Conservation (phyloP, 495 filamentous ascomycete species). For the Durotheca rogersii region DNA sequence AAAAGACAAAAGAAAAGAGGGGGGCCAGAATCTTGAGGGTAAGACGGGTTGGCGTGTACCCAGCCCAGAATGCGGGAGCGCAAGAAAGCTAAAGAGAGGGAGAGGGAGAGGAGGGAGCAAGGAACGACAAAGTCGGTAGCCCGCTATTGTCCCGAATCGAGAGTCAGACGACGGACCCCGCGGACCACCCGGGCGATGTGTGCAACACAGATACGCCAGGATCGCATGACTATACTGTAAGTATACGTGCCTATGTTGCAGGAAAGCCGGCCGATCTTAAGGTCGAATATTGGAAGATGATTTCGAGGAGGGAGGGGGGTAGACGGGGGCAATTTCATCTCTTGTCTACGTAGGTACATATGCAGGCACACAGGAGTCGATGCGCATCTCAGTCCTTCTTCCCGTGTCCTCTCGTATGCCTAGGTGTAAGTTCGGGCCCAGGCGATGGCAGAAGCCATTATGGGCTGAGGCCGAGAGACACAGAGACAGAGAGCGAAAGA, state of each 20-base stretch:
- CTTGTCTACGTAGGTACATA: background rate
- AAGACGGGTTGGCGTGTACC: too few relatives aligned
- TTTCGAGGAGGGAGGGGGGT: too few relatives aligned
- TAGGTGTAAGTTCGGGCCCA: too few relatives aligned
- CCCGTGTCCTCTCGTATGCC: too few relatives aligned
- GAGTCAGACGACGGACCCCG: constrained; percentile 20
- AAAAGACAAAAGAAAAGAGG: constrained; percentile 4
- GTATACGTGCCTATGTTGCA: too few relatives aligned
- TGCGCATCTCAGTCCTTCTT: background rate
- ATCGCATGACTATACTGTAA: background rate
- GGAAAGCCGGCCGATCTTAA: too few relatives aligned
- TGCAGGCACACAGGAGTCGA: background rate
- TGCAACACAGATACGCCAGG: constrained; percentile 8
- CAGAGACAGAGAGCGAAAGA: too few relatives aligned
- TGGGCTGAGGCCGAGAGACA: too few relatives aligned
- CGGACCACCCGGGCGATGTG: constrained; percentile 4
- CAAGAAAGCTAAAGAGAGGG: background rate
- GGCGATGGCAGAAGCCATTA: too few relatives aligned
- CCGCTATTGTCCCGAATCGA: constrained; percentile 25
- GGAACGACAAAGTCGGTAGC: constrained; percentile 17
- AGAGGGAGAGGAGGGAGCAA: background rate
- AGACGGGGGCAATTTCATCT: too few relatives aligned
- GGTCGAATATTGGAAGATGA: too few relatives aligned
- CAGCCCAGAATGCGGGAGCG: background rate
- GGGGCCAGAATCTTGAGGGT: constrained; percentile 15